Conservation (phyloP, 2,329 filamentous ascomycete species). For the Falciphora oryzae region DNA sequence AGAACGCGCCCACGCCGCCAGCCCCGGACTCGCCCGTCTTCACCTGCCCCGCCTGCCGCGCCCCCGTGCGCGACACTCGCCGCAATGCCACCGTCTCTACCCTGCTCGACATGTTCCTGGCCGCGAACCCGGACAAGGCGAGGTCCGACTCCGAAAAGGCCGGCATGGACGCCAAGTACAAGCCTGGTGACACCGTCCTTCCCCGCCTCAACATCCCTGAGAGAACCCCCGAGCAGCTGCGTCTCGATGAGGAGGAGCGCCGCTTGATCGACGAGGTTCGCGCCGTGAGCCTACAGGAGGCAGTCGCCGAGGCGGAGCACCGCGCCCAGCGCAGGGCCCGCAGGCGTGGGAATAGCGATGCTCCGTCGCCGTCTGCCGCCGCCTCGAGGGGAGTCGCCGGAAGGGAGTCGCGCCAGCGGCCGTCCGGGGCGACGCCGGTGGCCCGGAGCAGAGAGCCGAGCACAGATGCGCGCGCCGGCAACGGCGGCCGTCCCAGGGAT, state of each 20-base stretch:
- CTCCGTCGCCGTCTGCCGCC: background rate
- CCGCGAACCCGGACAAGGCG: constrained; percentile 69
- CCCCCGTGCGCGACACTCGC: constrained; percentile 75
- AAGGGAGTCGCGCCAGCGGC: constrained; percentile 13
- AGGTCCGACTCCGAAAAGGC: constrained; percentile 67
- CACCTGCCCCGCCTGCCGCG: constrained; percentile 91
- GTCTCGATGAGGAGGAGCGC: constrained; percentile 60
- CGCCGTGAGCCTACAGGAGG: constrained; percentile 66
- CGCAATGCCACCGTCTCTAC: constrained; percentile 90
- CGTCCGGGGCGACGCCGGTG: background rate
- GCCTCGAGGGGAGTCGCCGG: constrained; percentile 6
- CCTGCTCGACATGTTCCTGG: constrained; percentile 80
- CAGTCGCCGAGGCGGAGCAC: constrained; percentile 40
- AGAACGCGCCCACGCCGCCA: constrained; percentile 43
- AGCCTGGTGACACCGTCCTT: constrained; percentile 73
- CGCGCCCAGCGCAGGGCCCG: constrained; percentile 1
- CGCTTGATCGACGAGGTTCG: constrained; percentile 66
- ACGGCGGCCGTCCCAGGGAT: constrained; percentile 22
- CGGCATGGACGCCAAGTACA: constrained; percentile 71
- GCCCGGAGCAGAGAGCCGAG: constrained; percentile 12
- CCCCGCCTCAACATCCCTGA: constrained; percentile 50
- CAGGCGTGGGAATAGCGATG: constrained; percentile 2
- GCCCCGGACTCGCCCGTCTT: constrained; percentile 49
- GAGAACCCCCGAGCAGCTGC: constrained; percentile 46
- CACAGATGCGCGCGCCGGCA: constrained; percentile 13